phyloP scores from a whole-genome alignment of 2,329 filamentous ascomycete genomes.

The Coccinonectria pachysandricola region DNA sequence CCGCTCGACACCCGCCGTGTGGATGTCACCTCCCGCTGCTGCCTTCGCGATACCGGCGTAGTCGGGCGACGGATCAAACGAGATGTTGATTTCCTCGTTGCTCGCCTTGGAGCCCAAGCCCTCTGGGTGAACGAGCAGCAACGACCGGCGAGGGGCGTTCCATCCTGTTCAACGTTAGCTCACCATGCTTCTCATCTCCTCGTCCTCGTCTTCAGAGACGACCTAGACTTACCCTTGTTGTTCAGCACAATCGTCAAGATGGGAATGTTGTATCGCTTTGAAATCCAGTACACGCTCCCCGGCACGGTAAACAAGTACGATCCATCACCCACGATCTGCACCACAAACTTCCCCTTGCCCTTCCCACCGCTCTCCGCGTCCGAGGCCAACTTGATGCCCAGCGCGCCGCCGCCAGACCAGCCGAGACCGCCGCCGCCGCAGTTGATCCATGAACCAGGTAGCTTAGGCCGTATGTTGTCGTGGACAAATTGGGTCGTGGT shows the following conservation, averaged over 20 bases:
- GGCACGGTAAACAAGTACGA: conserved; percentile 46
- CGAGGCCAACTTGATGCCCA: conserved; percentile 66
- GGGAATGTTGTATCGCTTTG: conserved; percentile 42
- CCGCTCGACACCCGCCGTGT: conserved; percentile 37
- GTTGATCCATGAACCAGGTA: conserved; percentile 69
- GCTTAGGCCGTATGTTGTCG: conserved; percentile 58
- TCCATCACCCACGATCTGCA: conserved; percentile 48
- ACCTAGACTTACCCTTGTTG: conserved; percentile 37
- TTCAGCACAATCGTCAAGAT: conserved; percentile 46
- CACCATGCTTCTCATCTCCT: too few species aligned
- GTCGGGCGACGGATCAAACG: conserved; percentile 47
- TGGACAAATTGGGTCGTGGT: conserved; percentile 58
- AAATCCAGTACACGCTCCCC: conserved; percentile 46
- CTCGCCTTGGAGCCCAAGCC: conserved; percentile 42
- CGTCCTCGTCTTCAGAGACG: too few species aligned
- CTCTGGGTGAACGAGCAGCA: conserved; percentile 48
- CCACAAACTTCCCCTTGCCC: conserved; percentile 40
- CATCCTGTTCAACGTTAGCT: conserved; percentile 37
- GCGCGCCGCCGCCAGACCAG: conserved; percentile 66
- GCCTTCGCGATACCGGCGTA: conserved; percentile 52
- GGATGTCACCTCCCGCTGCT: conserved; percentile 43
- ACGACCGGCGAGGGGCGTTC: conserved; percentile 48
- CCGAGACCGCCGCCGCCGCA: conserved; percentile 73
- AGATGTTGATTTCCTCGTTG: conserved; percentile 55
- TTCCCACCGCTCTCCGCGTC: conserved; percentile 28